Evolutionary conservation across 2,329 filamentous ascomycete species (phyloP).

Genomic region (Aspergillus cejpii): DNA sequence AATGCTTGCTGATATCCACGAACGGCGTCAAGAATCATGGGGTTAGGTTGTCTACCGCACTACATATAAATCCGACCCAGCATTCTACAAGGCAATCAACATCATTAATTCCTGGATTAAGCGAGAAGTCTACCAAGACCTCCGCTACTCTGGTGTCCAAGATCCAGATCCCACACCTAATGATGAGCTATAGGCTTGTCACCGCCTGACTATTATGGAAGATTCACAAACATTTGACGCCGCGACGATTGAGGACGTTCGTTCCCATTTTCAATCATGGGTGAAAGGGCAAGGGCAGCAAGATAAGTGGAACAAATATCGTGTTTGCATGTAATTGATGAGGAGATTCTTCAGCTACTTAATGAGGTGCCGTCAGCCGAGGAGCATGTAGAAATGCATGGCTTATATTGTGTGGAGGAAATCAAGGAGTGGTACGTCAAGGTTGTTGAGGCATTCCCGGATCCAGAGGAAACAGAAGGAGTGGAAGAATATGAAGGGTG

Average conservation of each 20-base stretch:
- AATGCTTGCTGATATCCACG: not conserved
- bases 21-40: conserved; percentile 1
- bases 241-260: not conserved
- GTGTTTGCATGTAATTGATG: conserved; percentile 1
- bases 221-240: conserved; percentile 1
- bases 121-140: not conserved
- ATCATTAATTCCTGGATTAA: not conserved
- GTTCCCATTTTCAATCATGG: conserved; percentile 3
- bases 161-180: conserved; percentile 3
- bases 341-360: not conserved
- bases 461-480: too few relatives aligned
- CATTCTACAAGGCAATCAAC: not conserved
- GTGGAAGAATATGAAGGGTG: too few relatives aligned
- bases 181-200: not conserved
- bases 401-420: not conserved
- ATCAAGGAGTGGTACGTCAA: not conserved
- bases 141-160: not conserved
- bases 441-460: too few relatives aligned
- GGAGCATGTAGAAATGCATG: not conserved
- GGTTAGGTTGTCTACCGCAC: conserved; percentile 4
- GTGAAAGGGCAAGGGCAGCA: not conserved
- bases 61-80: not conserved
- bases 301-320: conserved; percentile 1
- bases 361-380: not conserved
- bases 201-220: conserved; percentile 2